A percentile compares a stretch with the other conserved stretches of the same genome.
These are phyloP conservation scores for Agaricus subrufescens DNA, from an alignment of 768 basidiomycete genomes.

Conservation along the genomic window DNA sequence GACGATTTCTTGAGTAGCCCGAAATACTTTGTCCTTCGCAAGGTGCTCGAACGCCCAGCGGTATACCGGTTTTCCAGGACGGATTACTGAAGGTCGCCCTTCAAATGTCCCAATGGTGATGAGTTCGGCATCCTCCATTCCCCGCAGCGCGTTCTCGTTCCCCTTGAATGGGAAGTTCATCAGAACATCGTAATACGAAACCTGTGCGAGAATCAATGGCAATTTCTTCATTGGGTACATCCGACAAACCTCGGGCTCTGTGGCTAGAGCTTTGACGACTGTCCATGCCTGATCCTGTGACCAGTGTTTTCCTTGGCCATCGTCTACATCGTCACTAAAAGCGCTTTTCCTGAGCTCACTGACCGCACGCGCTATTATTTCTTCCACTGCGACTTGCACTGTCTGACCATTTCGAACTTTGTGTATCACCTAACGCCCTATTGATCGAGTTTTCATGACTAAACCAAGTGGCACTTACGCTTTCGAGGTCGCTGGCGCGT, in stretches of 20 bases:
- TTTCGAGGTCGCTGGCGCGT: constrained; percentile 84
- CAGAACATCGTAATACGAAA: constrained; percentile 79
- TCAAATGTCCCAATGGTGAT: constrained; percentile 76
- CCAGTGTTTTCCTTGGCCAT: constrained; percentile 82
- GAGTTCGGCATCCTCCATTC: constrained; percentile 86
- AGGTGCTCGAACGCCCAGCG: constrained; percentile 81
- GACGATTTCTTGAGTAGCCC: constrained; percentile 75
- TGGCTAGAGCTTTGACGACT: constrained; percentile 69
- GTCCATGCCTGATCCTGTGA: constrained; percentile 84
- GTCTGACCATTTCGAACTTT: constrained; percentile 73
- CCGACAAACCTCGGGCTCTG: constrained; percentile 52
- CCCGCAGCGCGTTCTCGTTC: constrained; percentile 74
- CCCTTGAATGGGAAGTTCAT: constrained; percentile 88
- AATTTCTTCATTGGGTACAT: not conserved
- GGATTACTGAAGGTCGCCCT: constrained; percentile 82
- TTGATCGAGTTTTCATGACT: not conserved
- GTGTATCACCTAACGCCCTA: constrained; percentile 61
- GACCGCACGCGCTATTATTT: constrained; percentile 77
- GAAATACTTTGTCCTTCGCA: constrained; percentile 73
- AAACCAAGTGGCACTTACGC: constrained; percentile 39
- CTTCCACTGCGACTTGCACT: constrained; percentile 82
- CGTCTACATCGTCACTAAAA: constrained; percentile 90
- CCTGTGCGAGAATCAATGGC: constrained; percentile 31
- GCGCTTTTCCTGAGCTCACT: constrained; percentile 85
- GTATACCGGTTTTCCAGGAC: constrained; percentile 89